Evolutionary conservation across 345 rosid genomes (phyloP), one percentile per base, ranked within the genome.

Genomic region (Brassica carinata): DNA sequence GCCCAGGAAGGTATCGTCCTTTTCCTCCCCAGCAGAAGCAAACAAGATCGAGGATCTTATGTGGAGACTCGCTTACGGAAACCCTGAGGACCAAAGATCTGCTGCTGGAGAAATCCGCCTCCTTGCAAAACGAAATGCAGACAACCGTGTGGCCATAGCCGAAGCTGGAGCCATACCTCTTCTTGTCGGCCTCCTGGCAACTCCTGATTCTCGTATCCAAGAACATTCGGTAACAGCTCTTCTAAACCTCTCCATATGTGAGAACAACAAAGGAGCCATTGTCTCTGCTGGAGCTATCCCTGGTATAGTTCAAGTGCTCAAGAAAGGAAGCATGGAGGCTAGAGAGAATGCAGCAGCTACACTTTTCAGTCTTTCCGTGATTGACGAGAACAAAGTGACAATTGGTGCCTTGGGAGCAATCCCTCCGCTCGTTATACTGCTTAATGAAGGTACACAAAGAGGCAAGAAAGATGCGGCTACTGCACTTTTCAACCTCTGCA

Each of bases 381-480:
- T 93, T 27, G 99, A 96, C 55, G 99, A 92, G 84, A 90, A 93
- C 72, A 96, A 96, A 83, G 96, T 96, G 67, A 93, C 89, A 3
- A 96, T 96, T 7, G 99, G 98, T 73, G 82, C 83, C 51, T 83
- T 87, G 8, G 99, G 98, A 62, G 98, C 99, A 19, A 96, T 96
- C 66, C 91, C 92, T 0, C 99, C 96, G 0, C 94, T 96, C 1
- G 99, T 93, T 66, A 86, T 89, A 7, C 87, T 96, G 38, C 88
- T 96, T 17, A 85, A 87, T 5, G 97, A 93, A 87, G 99, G 99
- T 5, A 90, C 96, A 15, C 99, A 86, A 64, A 86, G 99, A 80
- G 99, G 99, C 65, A 96, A 92, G 88, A 96, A 96, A 83, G 99
- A 96, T 71, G 99, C 99, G 8, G 99, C 99, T 0, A 96, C 99